These are phyloP conservation scores for Xylariaceae sp. DNA, from an alignment of 2,329 filamentous ascomycete species.

Conservation along the genomic window DNA sequence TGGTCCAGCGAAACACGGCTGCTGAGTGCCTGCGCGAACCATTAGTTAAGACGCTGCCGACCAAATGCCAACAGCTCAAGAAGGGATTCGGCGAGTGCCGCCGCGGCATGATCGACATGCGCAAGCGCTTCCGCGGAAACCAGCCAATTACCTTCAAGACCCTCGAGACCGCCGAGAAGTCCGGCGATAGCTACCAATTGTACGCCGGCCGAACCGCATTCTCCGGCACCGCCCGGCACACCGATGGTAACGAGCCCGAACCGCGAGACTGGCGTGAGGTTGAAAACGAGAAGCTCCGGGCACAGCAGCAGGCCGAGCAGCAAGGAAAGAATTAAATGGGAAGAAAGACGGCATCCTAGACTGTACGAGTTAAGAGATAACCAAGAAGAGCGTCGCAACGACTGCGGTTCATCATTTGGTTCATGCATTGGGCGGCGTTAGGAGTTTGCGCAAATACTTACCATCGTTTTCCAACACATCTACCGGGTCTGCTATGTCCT, in stretches of 20 bases:
- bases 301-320: slow-evolving; percentile 30
- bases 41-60: slow-evolving; percentile 74
- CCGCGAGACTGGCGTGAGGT: slow-evolving; percentile 58
- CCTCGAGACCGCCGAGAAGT: slow-evolving; percentile 56
- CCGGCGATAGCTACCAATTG: slow-evolving; percentile 59
- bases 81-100: slow-evolving; percentile 94
- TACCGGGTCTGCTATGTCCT: background rate
- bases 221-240: slow-evolving; percentile 56
- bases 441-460: slow-evolving; percentile 15
- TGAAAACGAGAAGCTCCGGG: slow-evolving; percentile 57
- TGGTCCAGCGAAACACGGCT: slow-evolving; percentile 81
- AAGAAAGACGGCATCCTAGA: too few relatives aligned
- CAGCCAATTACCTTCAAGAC: slow-evolving; percentile 67
- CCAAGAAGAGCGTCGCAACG: background rate
- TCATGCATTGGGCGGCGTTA: slow-evolving; percentile 29
- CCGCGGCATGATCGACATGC: slow-evolving; percentile 95
- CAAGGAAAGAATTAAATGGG: slow-evolving; percentile 25
- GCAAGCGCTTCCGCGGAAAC: slow-evolving; percentile 95
- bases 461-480: slow-evolving; percentile 3
- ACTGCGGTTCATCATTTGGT: slow-evolving; percentile 2
- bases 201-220: slow-evolving; percentile 75
- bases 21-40: slow-evolving; percentile 83
- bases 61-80: slow-evolving; percentile 85
- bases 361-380: slow-evolving; percentile 9
- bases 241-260: slow-evolving; percentile 60